Percentiles rank a stretch among this genome's conserved stretches.
These are phyloP conservation scores for Neoboletus subvelutipes DNA, from an alignment of 768 basidiomycete species.

Conservation along the genomic window DNA sequence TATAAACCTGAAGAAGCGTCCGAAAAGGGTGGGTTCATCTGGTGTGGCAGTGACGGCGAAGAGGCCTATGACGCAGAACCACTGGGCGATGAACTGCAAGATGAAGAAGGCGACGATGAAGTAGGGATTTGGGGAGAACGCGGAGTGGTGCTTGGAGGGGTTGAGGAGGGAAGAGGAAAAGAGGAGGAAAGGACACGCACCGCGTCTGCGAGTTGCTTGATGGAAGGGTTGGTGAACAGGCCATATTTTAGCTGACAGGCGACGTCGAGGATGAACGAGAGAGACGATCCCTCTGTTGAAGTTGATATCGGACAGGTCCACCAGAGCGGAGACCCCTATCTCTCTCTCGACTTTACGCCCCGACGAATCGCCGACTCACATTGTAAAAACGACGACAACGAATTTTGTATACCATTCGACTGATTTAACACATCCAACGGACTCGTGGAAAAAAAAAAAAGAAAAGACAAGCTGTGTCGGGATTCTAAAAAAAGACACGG, in stretches of 20 bases:
- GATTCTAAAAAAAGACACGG: constrained; percentile 14
- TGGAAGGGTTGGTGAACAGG: background rate
- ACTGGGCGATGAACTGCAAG: background rate
- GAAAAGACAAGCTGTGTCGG: background rate
- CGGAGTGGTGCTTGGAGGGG: background rate
- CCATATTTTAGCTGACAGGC: background rate
- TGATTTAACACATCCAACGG: no score
- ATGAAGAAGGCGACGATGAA: background rate
- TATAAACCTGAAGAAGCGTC: background rate
- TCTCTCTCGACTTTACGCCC: background rate
- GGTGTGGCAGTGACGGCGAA: background rate
- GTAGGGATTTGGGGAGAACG: background rate
- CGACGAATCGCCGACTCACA: background rate
- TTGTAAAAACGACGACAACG: no score
- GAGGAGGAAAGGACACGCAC: background rate
- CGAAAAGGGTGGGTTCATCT: background rate
- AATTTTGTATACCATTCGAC: no score
- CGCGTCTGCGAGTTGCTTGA: background rate
- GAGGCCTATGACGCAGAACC: background rate
- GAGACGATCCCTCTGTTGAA: background rate
- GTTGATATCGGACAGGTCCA: background rate
- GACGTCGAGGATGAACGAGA: background rate
- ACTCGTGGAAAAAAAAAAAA: background rate
- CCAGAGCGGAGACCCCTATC: background rate
- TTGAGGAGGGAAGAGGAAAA: background rate